Evolutionary conservation across 495 filamentous ascomycete genomes (phyloP).

Genomic region (Cercophora newfieldiana): DNA sequence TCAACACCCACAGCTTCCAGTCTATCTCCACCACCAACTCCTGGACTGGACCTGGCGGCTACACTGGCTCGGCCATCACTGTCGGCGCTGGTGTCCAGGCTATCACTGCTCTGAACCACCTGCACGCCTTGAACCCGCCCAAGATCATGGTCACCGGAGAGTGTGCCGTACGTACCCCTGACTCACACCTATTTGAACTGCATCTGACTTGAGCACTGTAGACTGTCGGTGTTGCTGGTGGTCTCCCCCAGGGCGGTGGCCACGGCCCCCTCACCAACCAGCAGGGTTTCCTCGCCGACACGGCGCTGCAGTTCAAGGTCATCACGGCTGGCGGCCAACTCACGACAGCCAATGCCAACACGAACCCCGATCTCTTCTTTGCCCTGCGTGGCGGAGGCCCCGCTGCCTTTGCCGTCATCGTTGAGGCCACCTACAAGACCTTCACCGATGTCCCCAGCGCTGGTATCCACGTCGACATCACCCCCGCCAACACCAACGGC

Average conservation of each 20-base stretch:
- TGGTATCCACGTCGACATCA: conserved; percentile 46
- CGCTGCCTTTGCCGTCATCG: conserved; percentile 58
- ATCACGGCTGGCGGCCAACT: conserved; percentile 57
- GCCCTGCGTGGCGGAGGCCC: conserved; percentile 62
- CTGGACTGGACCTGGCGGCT: conserved; percentile 39
- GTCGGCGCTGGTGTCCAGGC: conserved; percentile 53
- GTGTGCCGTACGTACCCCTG: conserved; percentile 24
- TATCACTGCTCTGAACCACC: conserved; percentile 45
- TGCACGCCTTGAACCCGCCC: conserved; percentile 40
- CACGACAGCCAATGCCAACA: conserved; percentile 49
- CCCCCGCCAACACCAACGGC: conserved; percentile 35
- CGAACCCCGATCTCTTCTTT: conserved; percentile 65
- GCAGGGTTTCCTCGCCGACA: conserved; percentile 57
- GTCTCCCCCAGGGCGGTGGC: conserved; percentile 58
- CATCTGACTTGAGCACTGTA: neutral
- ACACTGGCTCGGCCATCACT: conserved; percentile 47
- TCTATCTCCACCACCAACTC: conserved; percentile 41
- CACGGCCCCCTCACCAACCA: conserved; percentile 54
- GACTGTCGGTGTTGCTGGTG: conserved; percentile 52
- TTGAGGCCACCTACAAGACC: conserved; percentile 52
- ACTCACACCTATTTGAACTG: neutral
- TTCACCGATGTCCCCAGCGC: conserved; percentile 43
- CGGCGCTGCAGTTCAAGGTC: conserved; percentile 55
- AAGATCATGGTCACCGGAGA: conserved; percentile 53
- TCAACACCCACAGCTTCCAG: conserved; percentile 67